Evolutionary conservation across 345 rosid species (phyloP).

Genomic region (Zanthoxylum bungeanum): DNA sequence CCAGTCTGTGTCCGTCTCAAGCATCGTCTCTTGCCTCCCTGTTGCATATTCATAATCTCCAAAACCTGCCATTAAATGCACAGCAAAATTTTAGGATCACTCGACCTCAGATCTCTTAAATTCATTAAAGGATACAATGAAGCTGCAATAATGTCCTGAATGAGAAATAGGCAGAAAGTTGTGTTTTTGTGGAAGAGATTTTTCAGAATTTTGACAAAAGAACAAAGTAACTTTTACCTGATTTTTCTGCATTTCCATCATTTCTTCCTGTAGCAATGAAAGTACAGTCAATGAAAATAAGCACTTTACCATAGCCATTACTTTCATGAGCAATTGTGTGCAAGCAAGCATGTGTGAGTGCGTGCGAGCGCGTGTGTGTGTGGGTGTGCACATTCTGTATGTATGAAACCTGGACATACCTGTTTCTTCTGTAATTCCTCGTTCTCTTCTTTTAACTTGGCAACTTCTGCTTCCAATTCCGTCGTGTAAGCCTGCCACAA

Average conservation of each 20-base stretch:
- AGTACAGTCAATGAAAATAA: conserved; percentile 13
- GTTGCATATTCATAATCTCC: conserved; percentile 60
- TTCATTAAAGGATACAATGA: background rate
- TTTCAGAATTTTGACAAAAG: background rate
- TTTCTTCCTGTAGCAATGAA: conserved; percentile 52
- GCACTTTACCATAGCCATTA: conserved; percentile 1
- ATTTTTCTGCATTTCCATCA: conserved; percentile 75
- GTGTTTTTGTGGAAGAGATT: background rate
- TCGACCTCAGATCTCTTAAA: background rate
- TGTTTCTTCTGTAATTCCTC: conserved; percentile 68
- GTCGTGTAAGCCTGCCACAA: conserved; percentile 76
- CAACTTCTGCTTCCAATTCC: conserved; percentile 95
- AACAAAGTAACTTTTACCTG: conserved; percentile 44
- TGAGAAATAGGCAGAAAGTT: background rate
- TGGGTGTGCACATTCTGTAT: background rate
- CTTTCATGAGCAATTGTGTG: too few relatives aligned
- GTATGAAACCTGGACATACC: conserved; percentile 31
- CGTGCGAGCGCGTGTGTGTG: background rate
- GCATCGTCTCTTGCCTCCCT: conserved; percentile 53
- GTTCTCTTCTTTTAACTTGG: conserved; percentile 81
- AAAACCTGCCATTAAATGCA: conserved; percentile 38
- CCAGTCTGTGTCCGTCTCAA: conserved; percentile 83
- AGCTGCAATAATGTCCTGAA: background rate
- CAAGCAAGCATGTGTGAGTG: too few relatives aligned
- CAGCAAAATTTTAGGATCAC: background rate